Conservation (phyloP, 768 basidiomycete species). For the Russula virescens region DNA sequence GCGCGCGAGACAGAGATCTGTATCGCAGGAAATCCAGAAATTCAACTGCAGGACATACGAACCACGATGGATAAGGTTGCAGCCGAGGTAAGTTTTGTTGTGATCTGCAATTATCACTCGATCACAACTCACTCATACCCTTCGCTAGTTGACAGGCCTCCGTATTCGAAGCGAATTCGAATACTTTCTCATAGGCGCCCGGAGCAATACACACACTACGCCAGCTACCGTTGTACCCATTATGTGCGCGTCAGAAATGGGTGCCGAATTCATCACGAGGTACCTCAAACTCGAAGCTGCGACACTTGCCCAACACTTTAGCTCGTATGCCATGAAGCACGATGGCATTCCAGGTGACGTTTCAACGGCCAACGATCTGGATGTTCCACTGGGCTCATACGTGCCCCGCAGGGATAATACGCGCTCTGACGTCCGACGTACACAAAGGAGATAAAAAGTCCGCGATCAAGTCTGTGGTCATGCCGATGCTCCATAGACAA, state of each 20-base stretch:
- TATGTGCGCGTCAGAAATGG: neutral
- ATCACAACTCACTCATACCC: neutral
- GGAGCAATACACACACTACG: neutral
- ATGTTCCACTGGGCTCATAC: neutral
- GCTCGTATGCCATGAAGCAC: neutral
- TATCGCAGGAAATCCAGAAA: neutral
- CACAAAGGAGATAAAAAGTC: neutral
- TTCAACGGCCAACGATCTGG: neutral
- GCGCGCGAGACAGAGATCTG: neutral
- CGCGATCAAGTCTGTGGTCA: neutral
- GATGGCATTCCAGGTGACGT: neutral
- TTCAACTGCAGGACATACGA: neutral
- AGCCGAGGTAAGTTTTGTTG: neutral
- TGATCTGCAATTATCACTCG: neutral
- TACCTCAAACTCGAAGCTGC: neutral
- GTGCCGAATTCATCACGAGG: neutral
- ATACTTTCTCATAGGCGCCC: neutral
- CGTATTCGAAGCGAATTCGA: neutral
- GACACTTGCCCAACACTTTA: neutral
- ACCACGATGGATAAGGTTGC: neutral
- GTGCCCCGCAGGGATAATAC: neutral
- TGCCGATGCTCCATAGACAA: neutral
- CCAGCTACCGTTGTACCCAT: neutral
- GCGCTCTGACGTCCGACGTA: neutral
- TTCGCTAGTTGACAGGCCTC: neutral